Evolutionary conservation across 352 stramenopile species (phyloP), one percentile per base, ranked within the genome.

Genomic region (Globisporangium parvum): DNA sequence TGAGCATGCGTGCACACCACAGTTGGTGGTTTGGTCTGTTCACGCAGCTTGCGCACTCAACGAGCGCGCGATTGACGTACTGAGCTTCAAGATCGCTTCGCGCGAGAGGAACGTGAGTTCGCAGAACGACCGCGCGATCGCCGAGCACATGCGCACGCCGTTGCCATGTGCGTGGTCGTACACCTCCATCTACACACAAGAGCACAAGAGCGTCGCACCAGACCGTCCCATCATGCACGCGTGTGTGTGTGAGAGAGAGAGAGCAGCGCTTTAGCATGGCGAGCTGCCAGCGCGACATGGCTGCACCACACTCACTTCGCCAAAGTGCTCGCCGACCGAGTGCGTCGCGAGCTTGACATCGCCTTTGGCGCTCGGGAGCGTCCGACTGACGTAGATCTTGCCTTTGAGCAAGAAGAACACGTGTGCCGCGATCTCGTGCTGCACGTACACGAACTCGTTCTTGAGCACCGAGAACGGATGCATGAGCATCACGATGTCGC

Each of bases 391-490:
- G 28, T 74, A 59, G 15, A 87, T 51, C 49, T 89, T 87, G 35
- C 84, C 84, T 42, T 93, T 93, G 20, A 88, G 60, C 23, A 91
- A 49, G 23, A 93, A 93, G 61, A 91, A 93, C 11, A 93, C 80
- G 45, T 93, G 84, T 3, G 80, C 80, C 1, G 84, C 84, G 53
- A 93, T 91, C 51, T 93, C 84, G 60, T 90, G 77, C 55, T 93
- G 81, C 18, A 82, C 70, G 47, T 80, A 93, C 11, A 92, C 68
- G 44, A 80, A 90, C 55, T 93, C 81, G 53, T 92, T 80, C 41
- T 86, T 86, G 18, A 91, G 49, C 28, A 81, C 75, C 11, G 71
- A 71, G 52, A 88, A 93, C n/a, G 84, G 84, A 8, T 75, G 63
- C 81, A 93, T 89, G 35, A 64, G 68, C 67, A 92, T 81, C 39